Percentiles rank a stretch among this genome's conserved stretches.
These are phyloP conservation scores for Candida michaelii DNA, from an alignment of 805 yeast species.

Conservation along the genomic window DNA sequence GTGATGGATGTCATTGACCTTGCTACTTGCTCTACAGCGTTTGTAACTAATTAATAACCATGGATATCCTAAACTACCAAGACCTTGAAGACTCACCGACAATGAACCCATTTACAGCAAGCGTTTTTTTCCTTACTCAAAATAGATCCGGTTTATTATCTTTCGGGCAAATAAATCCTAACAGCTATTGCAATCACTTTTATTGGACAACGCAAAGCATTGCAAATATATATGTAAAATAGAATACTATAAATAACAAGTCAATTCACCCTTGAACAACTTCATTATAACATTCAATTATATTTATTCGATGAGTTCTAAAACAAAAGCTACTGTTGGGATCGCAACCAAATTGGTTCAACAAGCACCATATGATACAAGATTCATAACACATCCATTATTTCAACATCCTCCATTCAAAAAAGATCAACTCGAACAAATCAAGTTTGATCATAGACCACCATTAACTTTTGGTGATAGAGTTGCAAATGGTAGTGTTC, in stretches of 20 bases:
- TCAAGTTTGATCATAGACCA: slow-evolving; percentile 51
- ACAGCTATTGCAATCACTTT: not conserved
- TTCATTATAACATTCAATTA: too few relatives aligned
- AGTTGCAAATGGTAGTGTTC: slow-evolving; percentile 50
- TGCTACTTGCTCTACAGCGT: too few relatives aligned
- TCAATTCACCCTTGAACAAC: not conserved
- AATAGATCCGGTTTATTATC: slow-evolving; percentile 4
- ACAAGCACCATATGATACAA: slow-evolving; percentile 25
- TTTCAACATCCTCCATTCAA: slow-evolving; percentile 37
- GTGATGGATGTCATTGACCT: too few relatives aligned
- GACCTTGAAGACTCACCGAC: not conserved
- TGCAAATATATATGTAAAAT: too few relatives aligned
- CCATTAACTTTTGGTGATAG: slow-evolving; percentile 50
- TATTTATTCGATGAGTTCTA: not conserved
- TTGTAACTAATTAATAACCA: too few relatives aligned
- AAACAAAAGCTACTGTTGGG: slow-evolving; percentile 14
- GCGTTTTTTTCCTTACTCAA: not conserved
- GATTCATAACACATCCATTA: slow-evolving; percentile 39
- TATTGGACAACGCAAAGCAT: not conserved
- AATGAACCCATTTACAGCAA: not conserved
- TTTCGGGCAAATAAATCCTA: slow-evolving; percentile 5
- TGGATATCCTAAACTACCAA: too few relatives aligned
- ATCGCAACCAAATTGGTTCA: slow-evolving; percentile 27
- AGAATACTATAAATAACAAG: not conserved
- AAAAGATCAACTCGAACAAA: slow-evolving; percentile 31